Conservation (phyloP, 306 rosid genomes). For the Sindora glabra region DNA sequence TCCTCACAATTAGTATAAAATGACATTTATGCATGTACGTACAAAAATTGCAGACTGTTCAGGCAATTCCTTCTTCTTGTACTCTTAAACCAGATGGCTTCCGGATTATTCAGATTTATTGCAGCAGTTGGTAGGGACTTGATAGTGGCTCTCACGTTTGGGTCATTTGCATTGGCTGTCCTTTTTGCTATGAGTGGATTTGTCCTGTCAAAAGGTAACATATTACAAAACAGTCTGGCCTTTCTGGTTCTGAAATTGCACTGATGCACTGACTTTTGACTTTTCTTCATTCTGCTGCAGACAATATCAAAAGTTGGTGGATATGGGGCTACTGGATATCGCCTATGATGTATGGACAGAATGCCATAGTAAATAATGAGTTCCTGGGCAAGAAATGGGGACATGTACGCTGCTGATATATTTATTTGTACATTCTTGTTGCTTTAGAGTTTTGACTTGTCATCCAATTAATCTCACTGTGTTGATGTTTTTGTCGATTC, state of each 20-base stretch:
- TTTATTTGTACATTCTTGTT: not conserved
- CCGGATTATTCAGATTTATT: slow-evolving; percentile 28
- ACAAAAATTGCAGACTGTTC: slow-evolving; percentile 35
- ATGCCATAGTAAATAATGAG: slow-evolving; percentile 31
- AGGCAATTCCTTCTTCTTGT: slow-evolving; percentile 38
- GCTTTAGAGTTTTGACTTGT: not conserved
- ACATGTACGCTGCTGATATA: slow-evolving; percentile 18
- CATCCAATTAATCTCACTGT: not conserved
- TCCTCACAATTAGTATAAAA: not conserved
- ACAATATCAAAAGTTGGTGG: slow-evolving; percentile 28
- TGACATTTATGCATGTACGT: not conserved
- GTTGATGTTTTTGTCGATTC: slow-evolving; percentile 2
- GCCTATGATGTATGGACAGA: slow-evolving; percentile 34
- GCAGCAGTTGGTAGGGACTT: slow-evolving; percentile 44
- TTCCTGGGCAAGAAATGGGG: slow-evolving; percentile 30
- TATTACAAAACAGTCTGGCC: not conserved
- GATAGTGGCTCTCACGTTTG: slow-evolving; percentile 30
- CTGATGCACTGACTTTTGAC: not conserved
- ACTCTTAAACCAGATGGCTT: slow-evolving; percentile 41
- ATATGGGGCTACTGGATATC: slow-evolving; percentile 36
- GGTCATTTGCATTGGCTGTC: slow-evolving; percentile 16
- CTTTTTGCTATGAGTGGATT: slow-evolving; percentile 40
- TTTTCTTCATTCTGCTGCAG: slow-evolving; percentile 1
- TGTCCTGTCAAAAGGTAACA: slow-evolving; percentile 44
- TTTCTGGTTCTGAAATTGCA: slow-evolving; percentile 3